Conservation (phyloP, 305 asterid species). For the Fraxinus baroniana region DNA sequence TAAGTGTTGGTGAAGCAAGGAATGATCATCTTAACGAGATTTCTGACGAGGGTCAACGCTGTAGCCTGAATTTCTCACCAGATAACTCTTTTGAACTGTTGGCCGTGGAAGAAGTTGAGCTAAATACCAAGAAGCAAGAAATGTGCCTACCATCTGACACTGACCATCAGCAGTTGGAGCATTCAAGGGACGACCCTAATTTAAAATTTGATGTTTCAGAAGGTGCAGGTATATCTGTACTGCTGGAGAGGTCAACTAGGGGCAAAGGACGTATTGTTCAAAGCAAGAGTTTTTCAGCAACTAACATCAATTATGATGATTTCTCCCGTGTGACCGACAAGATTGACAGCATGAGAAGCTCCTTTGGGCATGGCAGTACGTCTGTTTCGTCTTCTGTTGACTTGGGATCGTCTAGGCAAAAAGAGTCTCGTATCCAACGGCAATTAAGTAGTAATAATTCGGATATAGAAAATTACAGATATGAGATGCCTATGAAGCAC, state of each 20-base stretch:
- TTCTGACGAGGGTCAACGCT: constrained; percentile 29
- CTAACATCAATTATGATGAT: constrained; percentile 70
- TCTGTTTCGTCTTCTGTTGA: constrained; percentile 86
- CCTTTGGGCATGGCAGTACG: constrained; percentile 66
- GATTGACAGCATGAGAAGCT: constrained; percentile 73
- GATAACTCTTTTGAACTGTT: constrained; percentile 10
- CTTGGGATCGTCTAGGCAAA: constrained; percentile 62
- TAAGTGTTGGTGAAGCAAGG: constrained; percentile 34
- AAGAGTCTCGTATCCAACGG: constrained; percentile 50
- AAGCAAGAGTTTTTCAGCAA: constrained; percentile 76
- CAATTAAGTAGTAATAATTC: constrained; percentile 65
- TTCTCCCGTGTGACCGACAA: constrained; percentile 73
- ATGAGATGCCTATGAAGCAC: constrained; percentile 52
- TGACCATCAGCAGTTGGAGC: constrained; percentile 23
- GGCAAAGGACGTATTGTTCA: constrained; percentile 57
- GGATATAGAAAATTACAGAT: constrained; percentile 58
- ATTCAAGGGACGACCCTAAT: constrained; percentile 28
- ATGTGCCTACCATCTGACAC: constrained; percentile 32
- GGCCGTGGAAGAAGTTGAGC: constrained; percentile 32
- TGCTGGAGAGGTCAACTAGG: constrained; percentile 60
- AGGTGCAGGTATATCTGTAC: constrained; percentile 74
- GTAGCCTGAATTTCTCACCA: constrained; percentile 29
- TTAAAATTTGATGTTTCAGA: constrained; percentile 47
- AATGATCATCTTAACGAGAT: constrained; percentile 29
- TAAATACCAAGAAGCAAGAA: constrained; percentile 26